These are phyloP conservation scores for Pichia insulana DNA, from an alignment of 805 yeast genomes.

Conservation along the genomic window DNA sequence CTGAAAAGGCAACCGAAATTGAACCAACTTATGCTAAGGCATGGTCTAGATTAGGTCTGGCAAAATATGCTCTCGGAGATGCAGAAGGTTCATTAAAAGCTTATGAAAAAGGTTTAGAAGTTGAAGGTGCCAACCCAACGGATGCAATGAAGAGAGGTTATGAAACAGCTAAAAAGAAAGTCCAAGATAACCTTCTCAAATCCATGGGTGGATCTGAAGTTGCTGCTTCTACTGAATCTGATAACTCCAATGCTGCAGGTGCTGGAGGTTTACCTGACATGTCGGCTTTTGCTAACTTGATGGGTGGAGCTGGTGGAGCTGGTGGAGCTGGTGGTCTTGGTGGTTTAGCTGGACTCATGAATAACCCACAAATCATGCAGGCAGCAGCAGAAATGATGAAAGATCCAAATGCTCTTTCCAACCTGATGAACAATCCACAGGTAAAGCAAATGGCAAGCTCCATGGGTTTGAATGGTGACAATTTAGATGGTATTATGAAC, in stretches of 20 bases:
- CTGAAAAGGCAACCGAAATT: slow-evolving; percentile 66
- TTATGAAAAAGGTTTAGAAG: slow-evolving; percentile 76
- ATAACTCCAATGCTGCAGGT: slow-evolving; percentile 22
- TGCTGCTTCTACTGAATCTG: slow-evolving; percentile 17
- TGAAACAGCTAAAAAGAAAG: slow-evolving; percentile 86
- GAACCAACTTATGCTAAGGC: slow-evolving; percentile 85
- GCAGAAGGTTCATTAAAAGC: slow-evolving; percentile 85
- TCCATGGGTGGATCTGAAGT: slow-evolving; percentile 25
- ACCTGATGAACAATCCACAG: slow-evolving; percentile 84
- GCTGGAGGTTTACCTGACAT: slow-evolving; percentile 69
- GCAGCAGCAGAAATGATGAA: slow-evolving; percentile 86
- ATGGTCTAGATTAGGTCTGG: slow-evolving; percentile 90
- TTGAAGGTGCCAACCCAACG: slow-evolving; percentile 76
- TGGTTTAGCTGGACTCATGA: slow-evolving; percentile 62
- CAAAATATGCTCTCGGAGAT: slow-evolving; percentile 90
- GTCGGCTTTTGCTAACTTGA: slow-evolving; percentile 48
- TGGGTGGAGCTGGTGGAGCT: slow-evolving; percentile 40
- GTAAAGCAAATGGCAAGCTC: slow-evolving; percentile 77
- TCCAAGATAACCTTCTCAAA: slow-evolving; percentile 59
- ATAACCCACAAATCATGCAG: slow-evolving; percentile 81
- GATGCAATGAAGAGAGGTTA: slow-evolving; percentile 90
- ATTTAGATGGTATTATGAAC: slow-evolving; percentile 61
- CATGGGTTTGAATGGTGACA: slow-evolving; percentile 58
- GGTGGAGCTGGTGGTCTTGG: slow-evolving; percentile 62
- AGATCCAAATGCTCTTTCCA: slow-evolving; percentile 67